Conservation (phyloP, 1,284 basidiomycete species). For the Schizopora paradoxa region DNA sequence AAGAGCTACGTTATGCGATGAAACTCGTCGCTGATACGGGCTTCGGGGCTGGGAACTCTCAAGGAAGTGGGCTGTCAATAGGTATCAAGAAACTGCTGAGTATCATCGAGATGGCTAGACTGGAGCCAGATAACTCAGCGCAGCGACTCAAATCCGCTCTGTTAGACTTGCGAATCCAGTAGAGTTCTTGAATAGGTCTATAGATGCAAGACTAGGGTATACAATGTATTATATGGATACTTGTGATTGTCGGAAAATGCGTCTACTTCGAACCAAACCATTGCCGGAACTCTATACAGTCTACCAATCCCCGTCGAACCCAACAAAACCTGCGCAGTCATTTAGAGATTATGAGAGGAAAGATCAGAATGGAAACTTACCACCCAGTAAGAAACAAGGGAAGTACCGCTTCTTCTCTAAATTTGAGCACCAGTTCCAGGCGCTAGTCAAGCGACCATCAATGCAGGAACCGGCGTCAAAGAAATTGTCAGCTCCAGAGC, state of each 20-base stretch:
- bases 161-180: constrained; percentile 51
- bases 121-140: constrained; percentile 81
- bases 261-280: too few relatives aligned
- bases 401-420: constrained; percentile 82
- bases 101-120: constrained; percentile 93
- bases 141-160: constrained; percentile 69
- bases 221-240: background rate
- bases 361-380: constrained; percentile 34
- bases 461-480: constrained; percentile 41
- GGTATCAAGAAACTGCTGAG: constrained; percentile 94
- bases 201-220: background rate
- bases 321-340: constrained; percentile 55
- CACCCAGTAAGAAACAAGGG: constrained; percentile 68
- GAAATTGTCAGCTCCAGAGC: constrained; percentile 53
- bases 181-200: background rate
- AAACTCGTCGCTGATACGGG: constrained; percentile 73
- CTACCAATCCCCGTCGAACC: constrained; percentile 81
- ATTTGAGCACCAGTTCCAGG: constrained; percentile 81
- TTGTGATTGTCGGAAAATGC: too few relatives aligned
- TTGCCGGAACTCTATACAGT: background rate
- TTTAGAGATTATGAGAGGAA: background rate
- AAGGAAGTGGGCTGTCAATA: constrained; percentile 57
- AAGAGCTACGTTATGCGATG: constrained; percentile 60
- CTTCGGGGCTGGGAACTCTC: constrained; percentile 50
- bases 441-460: constrained; percentile 67